These are phyloP conservation scores for Solanum virginianum DNA, from an alignment of 257 asterid species.

Conservation along the genomic window DNA sequence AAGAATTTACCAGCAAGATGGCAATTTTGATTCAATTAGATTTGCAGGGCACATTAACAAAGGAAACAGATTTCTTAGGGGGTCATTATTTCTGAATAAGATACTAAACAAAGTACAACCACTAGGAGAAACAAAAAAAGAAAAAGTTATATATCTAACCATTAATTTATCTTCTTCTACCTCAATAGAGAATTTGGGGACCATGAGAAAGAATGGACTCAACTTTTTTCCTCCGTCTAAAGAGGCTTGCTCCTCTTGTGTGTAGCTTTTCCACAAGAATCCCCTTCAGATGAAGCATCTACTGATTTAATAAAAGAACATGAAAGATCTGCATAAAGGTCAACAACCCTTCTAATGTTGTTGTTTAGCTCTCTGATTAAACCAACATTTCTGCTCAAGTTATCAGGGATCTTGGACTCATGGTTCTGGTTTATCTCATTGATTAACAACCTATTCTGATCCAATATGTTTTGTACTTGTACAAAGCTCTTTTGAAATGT, in stretches of 20 bases:
- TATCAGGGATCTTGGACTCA: slow-evolving; percentile 76
- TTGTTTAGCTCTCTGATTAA: slow-evolving; percentile 71
- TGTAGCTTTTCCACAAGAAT: slow-evolving; percentile 31
- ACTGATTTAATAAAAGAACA: slow-evolving; percentile 45
- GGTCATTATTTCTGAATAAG: slow-evolving; percentile 18
- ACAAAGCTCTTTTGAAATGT: slow-evolving; percentile 77
- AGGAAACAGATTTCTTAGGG: neutral
- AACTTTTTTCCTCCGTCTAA: neutral
- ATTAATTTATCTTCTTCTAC: neutral
- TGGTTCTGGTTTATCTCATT: slow-evolving; percentile 85
- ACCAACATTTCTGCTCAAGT: slow-evolving; percentile 73
- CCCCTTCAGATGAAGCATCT: slow-evolving; percentile 75
- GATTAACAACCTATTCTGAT: slow-evolving; percentile 70
- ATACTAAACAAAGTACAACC: slow-evolving; percentile 10
- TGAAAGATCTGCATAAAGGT: slow-evolving; percentile 74
- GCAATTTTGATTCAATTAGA: slow-evolving; percentile 28
- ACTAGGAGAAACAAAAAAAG: neutral
- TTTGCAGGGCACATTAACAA: slow-evolving; percentile 30
- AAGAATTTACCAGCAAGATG: slow-evolving; percentile 3
- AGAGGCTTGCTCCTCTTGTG: slow-evolving; percentile 67
- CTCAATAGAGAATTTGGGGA: neutral
- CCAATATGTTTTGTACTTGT: slow-evolving; percentile 70
- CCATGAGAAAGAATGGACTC: slow-evolving; percentile 3
- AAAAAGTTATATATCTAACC: neutral
- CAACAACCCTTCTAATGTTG: slow-evolving; percentile 76